Evolutionary conservation across 495 filamentous ascomycete genomes (phyloP), one percentile per base, ranked within the genome.

Genomic region (Aspergillus funiculosus): DNA sequence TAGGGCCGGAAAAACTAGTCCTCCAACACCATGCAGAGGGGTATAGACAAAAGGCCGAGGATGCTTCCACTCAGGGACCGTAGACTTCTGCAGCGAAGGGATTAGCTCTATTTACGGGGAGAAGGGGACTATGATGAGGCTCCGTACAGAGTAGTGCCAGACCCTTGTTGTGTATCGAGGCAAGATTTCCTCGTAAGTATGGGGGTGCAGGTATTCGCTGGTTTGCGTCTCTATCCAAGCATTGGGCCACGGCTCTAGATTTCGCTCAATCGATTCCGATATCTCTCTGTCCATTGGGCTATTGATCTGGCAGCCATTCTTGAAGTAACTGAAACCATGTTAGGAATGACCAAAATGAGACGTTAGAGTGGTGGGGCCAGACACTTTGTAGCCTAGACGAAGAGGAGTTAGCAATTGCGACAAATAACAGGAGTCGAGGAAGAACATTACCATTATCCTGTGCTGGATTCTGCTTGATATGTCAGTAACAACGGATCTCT

Each of bases 301-400:
- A 38, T 84, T 81, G 48, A 86, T 85, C 58, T 87, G 83, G 48
- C 80, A 83, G 10, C 80, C 83, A 57, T 83, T 84, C 38, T 61
- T 69, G 64, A 79, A 83, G 63, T 84, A 85, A 18, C 69, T 73
- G 51, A 24, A n/a, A 30, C 17, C 19, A 37, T 30, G 51, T 56
- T 36, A 58, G 52, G 37, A 34, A 11, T 45, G 20, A 20, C 5
- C 46, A 26, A 43, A 32, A 14, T 10, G 19, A 28, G 19, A 41
- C 13, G 43, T 37, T 27, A 38, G 25, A 27, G 18, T 27, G 18
- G 43, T 32, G 28, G 46, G 29, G 29, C 46, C 66, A 37, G 63
- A 76, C 59, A 87, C 83, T 65, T 87, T 87, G 63, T 86, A 86
- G 28, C 81, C 77, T 70, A 27, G 27, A 28, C 8, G 14, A 38